phyloP scores from a whole-genome alignment of 2,329 filamentous ascomycete genomes.

The Leptodontidium sp. region DNA sequence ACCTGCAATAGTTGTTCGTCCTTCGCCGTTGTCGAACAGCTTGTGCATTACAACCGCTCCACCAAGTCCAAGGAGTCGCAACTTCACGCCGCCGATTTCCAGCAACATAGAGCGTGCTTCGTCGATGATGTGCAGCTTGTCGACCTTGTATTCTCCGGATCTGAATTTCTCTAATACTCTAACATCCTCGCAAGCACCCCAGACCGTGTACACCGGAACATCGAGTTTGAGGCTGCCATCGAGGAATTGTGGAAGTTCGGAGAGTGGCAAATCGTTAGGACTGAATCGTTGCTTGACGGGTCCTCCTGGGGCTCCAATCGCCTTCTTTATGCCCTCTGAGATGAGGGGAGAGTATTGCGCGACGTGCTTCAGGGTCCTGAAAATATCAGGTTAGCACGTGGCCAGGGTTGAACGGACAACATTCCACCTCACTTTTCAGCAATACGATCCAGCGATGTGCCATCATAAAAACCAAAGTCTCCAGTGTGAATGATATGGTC shows the following conservation, averaged over 20 bases:
- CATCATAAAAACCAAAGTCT: conserved; percentile 99
- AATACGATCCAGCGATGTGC: conserved; percentile 93
- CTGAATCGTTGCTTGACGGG: conserved; percentile 88
- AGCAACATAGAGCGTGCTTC: conserved; percentile 96
- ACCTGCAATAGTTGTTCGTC: conserved; percentile 95
- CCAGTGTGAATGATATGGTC: conserved; percentile 99
- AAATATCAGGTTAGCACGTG: conserved; percentile 41
- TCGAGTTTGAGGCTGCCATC: conserved; percentile 90
- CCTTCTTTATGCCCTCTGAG: conserved; percentile 76
- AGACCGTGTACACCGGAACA: conserved; percentile 97
- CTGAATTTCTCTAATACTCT: conserved; percentile 97
- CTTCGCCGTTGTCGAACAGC: conserved; percentile 98
- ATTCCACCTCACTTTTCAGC: conserved; percentile 83
- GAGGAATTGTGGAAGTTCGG: conserved; percentile 89
- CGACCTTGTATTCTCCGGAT: conserved; percentile 96
- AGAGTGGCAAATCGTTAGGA: conserved; percentile 85
- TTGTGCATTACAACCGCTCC: conserved; percentile 99
- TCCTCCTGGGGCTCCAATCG: conserved; percentile 71
- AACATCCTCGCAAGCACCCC: conserved; percentile 98
- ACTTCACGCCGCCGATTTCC: conserved; percentile 94
- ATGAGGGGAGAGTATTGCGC: conserved; percentile 98
- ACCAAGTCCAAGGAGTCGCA: conserved; percentile 90
- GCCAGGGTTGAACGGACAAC: conserved; percentile 21
- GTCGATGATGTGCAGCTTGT: conserved; percentile 97
- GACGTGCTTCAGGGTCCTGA: conserved; percentile 94